Evolutionary conservation across 2,329 filamentous ascomycete species (phyloP).

Genomic region (Incumbomyces lentus): DNA sequence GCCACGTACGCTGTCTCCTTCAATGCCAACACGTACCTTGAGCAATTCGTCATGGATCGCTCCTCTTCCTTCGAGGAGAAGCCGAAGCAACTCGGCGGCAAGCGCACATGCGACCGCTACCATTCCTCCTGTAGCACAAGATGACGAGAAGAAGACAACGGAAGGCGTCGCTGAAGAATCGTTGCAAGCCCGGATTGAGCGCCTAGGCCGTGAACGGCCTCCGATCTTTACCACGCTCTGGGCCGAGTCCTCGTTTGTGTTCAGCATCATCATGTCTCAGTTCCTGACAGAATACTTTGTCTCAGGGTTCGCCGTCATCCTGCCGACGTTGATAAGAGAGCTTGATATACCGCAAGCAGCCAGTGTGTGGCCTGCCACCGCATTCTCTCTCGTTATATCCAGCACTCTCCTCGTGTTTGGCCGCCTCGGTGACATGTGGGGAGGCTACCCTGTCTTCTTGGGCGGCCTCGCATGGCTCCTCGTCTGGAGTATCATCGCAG

Average conservation of each 20-base stretch:
- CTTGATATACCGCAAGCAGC: conserved; percentile 58
- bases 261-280: conserved; percentile 51
- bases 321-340: conserved; percentile 52
- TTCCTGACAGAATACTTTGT: conserved; percentile 54
- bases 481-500: conserved; percentile 51
- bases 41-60: too few species aligned
- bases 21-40: too few species aligned
- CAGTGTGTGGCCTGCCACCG: conserved; percentile 41
- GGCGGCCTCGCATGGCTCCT: conserved; percentile 53
- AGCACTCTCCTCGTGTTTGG: conserved; percentile 43
- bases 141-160: too few species aligned
- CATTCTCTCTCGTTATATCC: conserved; percentile 39
- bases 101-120: too few species aligned
- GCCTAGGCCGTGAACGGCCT: too few species aligned
- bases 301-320: conserved; percentile 58
- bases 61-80: too few species aligned
- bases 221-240: conserved; percentile 40
- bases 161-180: too few species aligned
- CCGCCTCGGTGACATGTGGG: conserved; percentile 49
- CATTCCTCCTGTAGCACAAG: too few species aligned
- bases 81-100: too few species aligned
- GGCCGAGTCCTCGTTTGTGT: conserved; percentile 52
- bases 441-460: conserved; percentile 53
- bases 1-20: too few species aligned
- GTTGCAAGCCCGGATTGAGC: too few species aligned